Evolutionary conservation across 352 stramenopile species (phyloP).

Genomic region (Globisporangium cystogenes): DNA sequence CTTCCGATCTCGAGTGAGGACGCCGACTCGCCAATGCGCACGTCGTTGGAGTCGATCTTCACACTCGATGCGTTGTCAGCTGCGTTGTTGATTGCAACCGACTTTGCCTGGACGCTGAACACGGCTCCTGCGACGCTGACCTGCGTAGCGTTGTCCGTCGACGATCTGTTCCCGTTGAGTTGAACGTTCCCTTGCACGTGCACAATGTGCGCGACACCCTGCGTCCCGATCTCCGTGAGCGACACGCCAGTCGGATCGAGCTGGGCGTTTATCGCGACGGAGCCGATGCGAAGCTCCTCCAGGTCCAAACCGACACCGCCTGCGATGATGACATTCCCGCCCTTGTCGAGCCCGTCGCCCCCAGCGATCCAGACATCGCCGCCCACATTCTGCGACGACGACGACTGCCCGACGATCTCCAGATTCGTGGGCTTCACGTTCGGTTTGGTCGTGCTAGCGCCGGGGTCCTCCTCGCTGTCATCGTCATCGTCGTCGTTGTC

Average conservation of each 20-base stretch:
- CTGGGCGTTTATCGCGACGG: constrained; percentile 51
- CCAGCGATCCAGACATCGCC: constrained; percentile 51
- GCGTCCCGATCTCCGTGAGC: constrained; percentile 53
- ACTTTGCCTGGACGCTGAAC: constrained; percentile 35
- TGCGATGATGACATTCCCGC: constrained; percentile 41
- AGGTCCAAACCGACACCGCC: constrained; percentile 30
- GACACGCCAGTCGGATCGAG: constrained; percentile 35
- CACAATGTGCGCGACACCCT: constrained; percentile 42
- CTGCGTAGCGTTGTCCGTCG: constrained; percentile 30
- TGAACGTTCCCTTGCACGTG: constrained; percentile 45
- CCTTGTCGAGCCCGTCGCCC: constrained; percentile 33
- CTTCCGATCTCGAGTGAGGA: constrained; percentile 27
- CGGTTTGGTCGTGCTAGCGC: background rate
- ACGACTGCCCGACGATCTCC: constrained; percentile 51
- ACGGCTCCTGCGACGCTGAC: constrained; percentile 34
- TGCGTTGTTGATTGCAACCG: constrained; percentile 42
- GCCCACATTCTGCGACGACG: constrained; percentile 31
- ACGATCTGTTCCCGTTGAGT: constrained; percentile 38
- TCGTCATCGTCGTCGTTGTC: constrained; percentile 7
- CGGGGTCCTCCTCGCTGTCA: background rate
- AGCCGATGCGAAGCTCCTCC: constrained; percentile 23
- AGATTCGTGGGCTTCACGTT: constrained; percentile 28
- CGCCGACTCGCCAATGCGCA: constrained; percentile 28
- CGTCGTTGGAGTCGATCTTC: constrained; percentile 31
- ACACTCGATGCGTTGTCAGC: constrained; percentile 29